These are phyloP conservation scores for Colletotrichum higginsianum DNA, from an alignment of 2,329 filamentous ascomycete genomes.

Conservation along the genomic window DNA sequence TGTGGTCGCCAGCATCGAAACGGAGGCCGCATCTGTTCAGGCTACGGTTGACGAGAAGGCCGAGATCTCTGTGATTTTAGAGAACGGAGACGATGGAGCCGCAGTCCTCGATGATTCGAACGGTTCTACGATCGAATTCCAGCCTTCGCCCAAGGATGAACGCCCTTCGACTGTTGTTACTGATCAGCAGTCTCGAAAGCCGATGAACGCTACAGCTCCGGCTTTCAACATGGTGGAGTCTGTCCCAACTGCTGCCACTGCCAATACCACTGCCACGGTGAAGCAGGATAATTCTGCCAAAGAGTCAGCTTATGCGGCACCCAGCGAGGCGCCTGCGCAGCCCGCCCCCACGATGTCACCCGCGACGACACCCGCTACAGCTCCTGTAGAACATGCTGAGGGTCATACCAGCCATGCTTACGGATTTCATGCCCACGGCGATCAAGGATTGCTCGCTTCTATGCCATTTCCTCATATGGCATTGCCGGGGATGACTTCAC, in stretches of 20 bases:
- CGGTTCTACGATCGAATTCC: constrained; percentile 2
- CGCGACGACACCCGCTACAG: background rate
- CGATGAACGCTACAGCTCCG: background rate
- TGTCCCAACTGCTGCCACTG: background rate
- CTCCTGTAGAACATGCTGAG: background rate
- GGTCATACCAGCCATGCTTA: background rate
- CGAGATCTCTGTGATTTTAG: background rate
- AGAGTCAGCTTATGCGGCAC: background rate
- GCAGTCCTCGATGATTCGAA: background rate
- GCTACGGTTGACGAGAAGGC: background rate
- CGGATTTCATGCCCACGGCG: background rate
- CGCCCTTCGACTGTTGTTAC: background rate
- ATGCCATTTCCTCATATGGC: constrained; percentile 4
- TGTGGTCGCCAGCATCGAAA: background rate
- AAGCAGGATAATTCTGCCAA: background rate
- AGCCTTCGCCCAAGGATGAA: background rate
- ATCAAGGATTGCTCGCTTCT: background rate
- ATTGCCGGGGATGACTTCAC: background rate
- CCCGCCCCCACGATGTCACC: background rate
- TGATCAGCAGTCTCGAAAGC: background rate
- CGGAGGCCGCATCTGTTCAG: background rate
- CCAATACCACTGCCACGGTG: too few species aligned
- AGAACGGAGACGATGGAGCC: background rate
- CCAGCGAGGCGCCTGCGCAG: background rate
- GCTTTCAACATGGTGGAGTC: background rate